phyloP scores from a whole-genome alignment of 2,329 filamentous ascomycete genomes.

The Ascochyta koolunga region DNA sequence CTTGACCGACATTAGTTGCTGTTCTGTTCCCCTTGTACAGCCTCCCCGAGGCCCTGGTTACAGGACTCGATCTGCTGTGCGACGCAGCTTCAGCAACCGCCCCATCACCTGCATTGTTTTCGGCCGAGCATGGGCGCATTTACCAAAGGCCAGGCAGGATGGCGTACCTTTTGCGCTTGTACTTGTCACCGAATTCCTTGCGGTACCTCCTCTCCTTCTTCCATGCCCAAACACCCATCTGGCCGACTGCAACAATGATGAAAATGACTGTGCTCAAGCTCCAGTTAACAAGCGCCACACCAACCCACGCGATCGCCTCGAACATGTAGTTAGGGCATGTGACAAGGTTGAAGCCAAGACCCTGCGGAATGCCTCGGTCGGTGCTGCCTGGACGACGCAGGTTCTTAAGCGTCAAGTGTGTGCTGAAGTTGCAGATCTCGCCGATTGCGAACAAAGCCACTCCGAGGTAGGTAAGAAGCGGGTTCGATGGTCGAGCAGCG shows the following conservation, averaged over 20 bases:
- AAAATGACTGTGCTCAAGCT: slow-evolving; percentile 82
- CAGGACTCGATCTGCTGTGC: background rate
- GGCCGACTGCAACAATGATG: slow-evolving; percentile 70
- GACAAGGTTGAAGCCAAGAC: slow-evolving; percentile 82
- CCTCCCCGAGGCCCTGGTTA: background rate
- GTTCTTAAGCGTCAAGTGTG: slow-evolving; percentile 78
- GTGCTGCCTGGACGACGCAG: slow-evolving; percentile 78
- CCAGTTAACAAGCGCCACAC: slow-evolving; percentile 78
- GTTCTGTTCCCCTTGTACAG: background rate
- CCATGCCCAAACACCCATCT: slow-evolving; percentile 87
- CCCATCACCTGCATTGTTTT: background rate
- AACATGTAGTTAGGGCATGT: slow-evolving; percentile 99
- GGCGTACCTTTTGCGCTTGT: slow-evolving; percentile 90
- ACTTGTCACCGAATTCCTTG: slow-evolving; percentile 88
- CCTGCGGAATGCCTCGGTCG: slow-evolving; percentile 84
- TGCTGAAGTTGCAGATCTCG: slow-evolving; percentile 78
- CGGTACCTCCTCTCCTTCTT: slow-evolving; percentile 93
- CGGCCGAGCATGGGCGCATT: slow-evolving; percentile 1
- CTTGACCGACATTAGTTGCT: slow-evolving; percentile 2
- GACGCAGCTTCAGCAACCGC: background rate
- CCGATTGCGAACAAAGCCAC: slow-evolving; percentile 76
- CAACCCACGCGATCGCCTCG: slow-evolving; percentile 84
- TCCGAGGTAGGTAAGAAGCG: slow-evolving; percentile 62
- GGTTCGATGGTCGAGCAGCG: slow-evolving; percentile 62
- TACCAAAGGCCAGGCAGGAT: slow-evolving; percentile 80